These are phyloP conservation scores for Clathrospora elynae DNA, from an alignment of 2,329 filamentous ascomycete genomes.

Conservation along the genomic window DNA sequence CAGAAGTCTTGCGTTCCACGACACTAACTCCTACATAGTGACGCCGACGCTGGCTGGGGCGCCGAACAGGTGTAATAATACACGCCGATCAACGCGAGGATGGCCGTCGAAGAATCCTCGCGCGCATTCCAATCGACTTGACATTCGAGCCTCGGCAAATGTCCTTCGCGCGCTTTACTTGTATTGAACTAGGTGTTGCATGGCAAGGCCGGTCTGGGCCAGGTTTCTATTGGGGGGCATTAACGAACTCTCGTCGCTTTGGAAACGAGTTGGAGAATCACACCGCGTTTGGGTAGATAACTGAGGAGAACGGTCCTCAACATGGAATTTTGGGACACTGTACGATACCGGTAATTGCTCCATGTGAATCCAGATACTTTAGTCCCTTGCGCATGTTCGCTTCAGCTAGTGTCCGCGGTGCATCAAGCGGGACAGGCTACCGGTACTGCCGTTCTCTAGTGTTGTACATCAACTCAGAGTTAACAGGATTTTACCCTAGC, in stretches of 20 bases:
- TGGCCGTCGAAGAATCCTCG: slow-evolving; percentile 36
- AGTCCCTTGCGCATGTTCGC: slow-evolving; percentile 23
- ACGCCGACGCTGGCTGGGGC: slow-evolving; percentile 60
- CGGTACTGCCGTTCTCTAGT: too few relatives aligned
- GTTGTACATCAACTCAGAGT: too few relatives aligned
- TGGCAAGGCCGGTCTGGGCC: slow-evolving; percentile 10
- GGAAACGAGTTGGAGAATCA: too few relatives aligned
- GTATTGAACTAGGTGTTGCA: slow-evolving; percentile 20
- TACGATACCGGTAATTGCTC: too few relatives aligned
- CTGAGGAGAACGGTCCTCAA: too few relatives aligned
- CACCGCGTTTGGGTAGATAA: too few relatives aligned
- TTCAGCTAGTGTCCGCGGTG: slow-evolving; percentile 30
- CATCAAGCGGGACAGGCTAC: slow-evolving; percentile 21
- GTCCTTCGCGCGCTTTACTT: slow-evolving; percentile 14
- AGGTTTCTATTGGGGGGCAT: not conserved
- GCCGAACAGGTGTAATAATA: slow-evolving; percentile 57
- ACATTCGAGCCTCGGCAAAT: slow-evolving; percentile 10
- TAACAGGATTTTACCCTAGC: too few relatives aligned
- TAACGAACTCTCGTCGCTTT: too few relatives aligned
- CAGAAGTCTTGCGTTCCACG: not conserved
- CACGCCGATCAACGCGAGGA: slow-evolving; percentile 25
- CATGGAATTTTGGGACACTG: too few relatives aligned
- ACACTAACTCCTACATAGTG: slow-evolving; percentile 40
- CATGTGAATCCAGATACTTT: too few relatives aligned
- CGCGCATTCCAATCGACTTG: slow-evolving; percentile 3